Evolutionary conservation across 306 rosid genomes (phyloP), one percentile per base, ranked within the genome.

Genomic region (Begonia fuchsioides): DNA sequence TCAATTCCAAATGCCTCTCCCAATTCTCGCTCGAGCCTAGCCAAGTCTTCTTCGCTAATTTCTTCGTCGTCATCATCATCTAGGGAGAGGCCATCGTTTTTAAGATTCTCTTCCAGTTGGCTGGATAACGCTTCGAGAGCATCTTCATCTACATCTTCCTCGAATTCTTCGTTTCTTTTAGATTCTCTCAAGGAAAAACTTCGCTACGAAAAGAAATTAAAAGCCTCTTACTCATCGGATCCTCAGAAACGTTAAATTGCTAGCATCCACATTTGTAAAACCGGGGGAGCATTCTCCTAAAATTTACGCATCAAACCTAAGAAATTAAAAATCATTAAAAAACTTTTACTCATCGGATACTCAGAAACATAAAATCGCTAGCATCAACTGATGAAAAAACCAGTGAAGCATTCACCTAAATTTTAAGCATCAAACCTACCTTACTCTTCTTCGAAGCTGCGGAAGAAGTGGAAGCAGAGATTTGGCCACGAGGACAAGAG

Each of bases 51-150:
- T 63, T 76, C 94, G 15, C 54, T 72, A 35, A 79, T 70, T 15
- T 77, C 84, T 13, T 59, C 73, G 35, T n/a, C n/a, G n/a, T 58
- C 81, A 11, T 54, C 86, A 2, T 58, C 81, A 8, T 54, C 86
- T 1, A 60, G 44, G 12, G 82, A 53, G 12, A 35, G 57, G 54
- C 56, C 90, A 32, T 67, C 95, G 38, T 82, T 77, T 56, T 79
- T 84, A 10, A 84, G 80, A 69, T 90, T 94, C 44, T 90, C 85
- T 73, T 79, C 94, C 40, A 90, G 87, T 58, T 60, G 80, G 54
- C 63, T 70, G 64, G 85, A 90, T 11, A 90, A 83, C 15, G 76
- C 64, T 72, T 84, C 97, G 16, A 90, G 63, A 3, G 95, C 82
- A 19, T 81, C 97, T 17, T 60, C 86, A 1, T 77, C 92, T 15